Evolutionary conservation across 345 rosid genomes (phyloP).

Genomic region (thale cress (Arabidopsis thaliana)): TAIR10.1 NC_003074.8:5890001-5890500

Average conservation of each 20-base stretch:
- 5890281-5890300: conserved; percentile 98
- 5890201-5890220: neutral
- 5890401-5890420: conserved; percentile 95
- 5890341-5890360: conserved; percentile 98
- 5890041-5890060: conserved; percentile 17
- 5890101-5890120: conserved; percentile 22
- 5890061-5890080: conserved; percentile 36
- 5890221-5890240: neutral
- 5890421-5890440: conserved; percentile 95
- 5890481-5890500: conserved; percentile 88
- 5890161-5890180: conserved; percentile 32
- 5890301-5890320: conserved; percentile 99
- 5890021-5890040: conserved; percentile 28
- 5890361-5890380: conserved; percentile 91
- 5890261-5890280: conserved; percentile 45
- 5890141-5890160: conserved; percentile 16
- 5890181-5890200: neutral
- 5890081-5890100: conserved; percentile 13
- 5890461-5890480: conserved; percentile 96
- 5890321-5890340: conserved; percentile 99
- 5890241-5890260: conserved; percentile 7
- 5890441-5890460: conserved; percentile 97
- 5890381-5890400: conserved; percentile 90
- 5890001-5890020: conserved; percentile 25
- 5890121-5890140: conserved; percentile 24